phyloP scores from a whole-genome alignment of 371 early-diverging fungal genomes.

The Mortierella sp. region DNA sequence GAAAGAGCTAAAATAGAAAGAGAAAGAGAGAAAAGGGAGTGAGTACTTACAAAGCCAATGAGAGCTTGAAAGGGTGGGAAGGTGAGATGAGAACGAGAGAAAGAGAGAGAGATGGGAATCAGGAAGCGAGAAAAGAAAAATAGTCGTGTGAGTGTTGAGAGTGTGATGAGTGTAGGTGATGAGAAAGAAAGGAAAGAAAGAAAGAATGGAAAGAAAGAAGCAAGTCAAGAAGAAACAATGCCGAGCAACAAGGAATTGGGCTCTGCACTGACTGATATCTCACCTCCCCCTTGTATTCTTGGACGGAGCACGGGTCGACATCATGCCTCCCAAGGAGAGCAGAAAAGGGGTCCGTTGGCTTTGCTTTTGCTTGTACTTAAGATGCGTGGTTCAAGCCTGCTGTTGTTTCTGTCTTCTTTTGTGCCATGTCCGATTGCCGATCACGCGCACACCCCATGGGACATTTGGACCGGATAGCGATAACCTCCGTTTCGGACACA shows the following conservation, averaged over 20 bases:
- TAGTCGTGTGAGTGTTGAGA: background rate
- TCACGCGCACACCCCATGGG: background rate
- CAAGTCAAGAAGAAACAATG: background rate
- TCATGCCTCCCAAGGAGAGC: background rate
- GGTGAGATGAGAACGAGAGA: background rate
- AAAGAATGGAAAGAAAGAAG: background rate
- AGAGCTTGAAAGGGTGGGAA: background rate
- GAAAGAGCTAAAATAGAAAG: background rate
- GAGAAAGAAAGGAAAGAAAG: background rate
- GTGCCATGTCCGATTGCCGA: background rate
- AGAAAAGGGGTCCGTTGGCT: background rate
- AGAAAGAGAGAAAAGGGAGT: background rate
- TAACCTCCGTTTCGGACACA: too few species aligned
- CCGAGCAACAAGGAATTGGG: background rate
- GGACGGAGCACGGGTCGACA: conserved; percentile 15
- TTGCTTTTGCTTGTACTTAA: too few species aligned
- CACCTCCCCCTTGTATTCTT: background rate
- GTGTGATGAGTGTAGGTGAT: background rate
- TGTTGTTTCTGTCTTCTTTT: background rate
- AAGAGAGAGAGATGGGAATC: too few species aligned
- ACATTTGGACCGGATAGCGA: background rate
- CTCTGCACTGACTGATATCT: background rate
- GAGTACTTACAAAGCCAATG: conserved; percentile 9
- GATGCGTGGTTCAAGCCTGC: background rate
- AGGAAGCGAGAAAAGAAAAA: background rate